Percentiles rank a stretch among this genome's conserved stretches.
Conservation (phyloP, 2,329 filamentous ascomycete species). For the Thelonectria discophora region DNA sequence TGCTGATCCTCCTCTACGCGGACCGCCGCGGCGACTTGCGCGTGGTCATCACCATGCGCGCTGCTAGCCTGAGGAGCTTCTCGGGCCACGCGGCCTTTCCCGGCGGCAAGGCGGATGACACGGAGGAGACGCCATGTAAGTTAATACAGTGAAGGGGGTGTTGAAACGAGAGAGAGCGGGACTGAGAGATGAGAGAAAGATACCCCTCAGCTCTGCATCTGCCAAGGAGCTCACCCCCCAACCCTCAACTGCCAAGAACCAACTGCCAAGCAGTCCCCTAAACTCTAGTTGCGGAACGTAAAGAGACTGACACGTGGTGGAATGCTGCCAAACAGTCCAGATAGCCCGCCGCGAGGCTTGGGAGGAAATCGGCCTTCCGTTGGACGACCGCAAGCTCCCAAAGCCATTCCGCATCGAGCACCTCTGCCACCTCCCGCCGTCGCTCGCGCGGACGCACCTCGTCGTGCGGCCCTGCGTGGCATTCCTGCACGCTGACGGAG, state of each 20-base stretch:
- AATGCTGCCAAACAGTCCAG: slow-evolving; percentile 62
- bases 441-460: slow-evolving; percentile 76
- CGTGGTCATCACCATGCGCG: slow-evolving; percentile 74
- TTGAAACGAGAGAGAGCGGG: too few relatives aligned
- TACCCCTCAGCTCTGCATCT: neutral
- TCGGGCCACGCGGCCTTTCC: slow-evolving; percentile 91
- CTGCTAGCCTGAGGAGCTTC: slow-evolving; percentile 69
- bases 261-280: too few relatives aligned
- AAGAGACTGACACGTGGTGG: neutral
- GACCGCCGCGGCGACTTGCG: slow-evolving; percentile 82
- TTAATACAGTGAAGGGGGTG: neutral
- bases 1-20: slow-evolving; percentile 87
- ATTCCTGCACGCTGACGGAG: slow-evolving; percentile 71
- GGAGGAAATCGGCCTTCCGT: slow-evolving; percentile 91
- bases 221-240: too few relatives aligned
- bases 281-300: neutral
- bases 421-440: slow-evolving; percentile 83
- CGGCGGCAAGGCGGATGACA: slow-evolving; percentile 74
- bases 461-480: slow-evolving; percentile 81
- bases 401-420: slow-evolving; percentile 85
- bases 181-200: too few relatives aligned
- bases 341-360: slow-evolving; percentile 89
- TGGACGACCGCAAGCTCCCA: slow-evolving; percentile 73
- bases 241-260: too few relatives aligned
- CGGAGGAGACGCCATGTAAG: slow-evolving; percentile 68